Percentiles rank a stretch among this genome's conserved stretches.
Evolutionary conservation across 495 filamentous ascomycete species (phyloP).

Genomic region (Podospora pseudocomata): DNA sequence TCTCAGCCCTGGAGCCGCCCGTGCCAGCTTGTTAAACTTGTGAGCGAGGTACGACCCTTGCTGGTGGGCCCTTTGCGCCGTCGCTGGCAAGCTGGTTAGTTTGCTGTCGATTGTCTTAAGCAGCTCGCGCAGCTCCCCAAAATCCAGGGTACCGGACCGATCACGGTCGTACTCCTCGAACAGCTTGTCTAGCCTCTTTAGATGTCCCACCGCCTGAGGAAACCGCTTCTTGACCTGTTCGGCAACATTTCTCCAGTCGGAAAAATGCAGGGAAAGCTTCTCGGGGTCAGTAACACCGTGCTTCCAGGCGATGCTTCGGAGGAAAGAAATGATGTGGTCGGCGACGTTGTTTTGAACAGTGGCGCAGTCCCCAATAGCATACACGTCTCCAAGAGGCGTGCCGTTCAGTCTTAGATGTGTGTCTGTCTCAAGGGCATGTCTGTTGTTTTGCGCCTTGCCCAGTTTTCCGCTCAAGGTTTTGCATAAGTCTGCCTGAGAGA

Average conservation of each 20-base stretch:
- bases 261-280: conserved; percentile 74
- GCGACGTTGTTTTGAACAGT: conserved; percentile 96
- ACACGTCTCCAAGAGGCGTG: conserved; percentile 89
- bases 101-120: conserved; percentile 88
- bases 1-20: conserved; percentile 67
- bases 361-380: conserved; percentile 94
- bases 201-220: conserved; percentile 87
- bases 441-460: conserved; percentile 73
- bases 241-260: conserved; percentile 83
- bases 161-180: conserved; percentile 93
- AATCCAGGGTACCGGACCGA: conserved; percentile 87
- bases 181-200: conserved; percentile 81
- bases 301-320: conserved; percentile 88
- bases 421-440: conserved; percentile 91
- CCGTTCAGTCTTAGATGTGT: conserved; percentile 88
- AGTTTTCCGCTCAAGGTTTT: conserved; percentile 68
- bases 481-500: conserved; percentile 80
- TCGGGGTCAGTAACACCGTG: conserved; percentile 77
- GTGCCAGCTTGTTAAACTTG: conserved; percentile 90
- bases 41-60: conserved; percentile 90
- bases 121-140: conserved; percentile 83
- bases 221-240: conserved; percentile 79
- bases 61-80: conserved; percentile 96
- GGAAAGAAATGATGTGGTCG: conserved; percentile 79
- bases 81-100: conserved; percentile 78